Base-by-base conservation (phyloP, 306 rosid species). In the Arachis hypogaea region DNA sequence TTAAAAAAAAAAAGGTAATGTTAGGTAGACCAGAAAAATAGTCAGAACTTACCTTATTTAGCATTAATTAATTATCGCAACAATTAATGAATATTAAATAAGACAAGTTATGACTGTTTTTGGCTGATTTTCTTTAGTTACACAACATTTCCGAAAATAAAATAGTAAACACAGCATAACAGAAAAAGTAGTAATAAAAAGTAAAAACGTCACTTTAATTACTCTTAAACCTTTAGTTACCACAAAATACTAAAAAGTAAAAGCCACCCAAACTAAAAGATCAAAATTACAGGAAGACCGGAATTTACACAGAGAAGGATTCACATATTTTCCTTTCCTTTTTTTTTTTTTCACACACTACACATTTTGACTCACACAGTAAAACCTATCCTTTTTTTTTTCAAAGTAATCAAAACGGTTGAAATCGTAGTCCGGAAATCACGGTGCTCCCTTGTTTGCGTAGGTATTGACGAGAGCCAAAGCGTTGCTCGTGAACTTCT, bases 401-500 rank as follows among this genome's bases (percentile, higher is more conserved):
- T 0, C 11, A 68, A 73, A 70, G 70, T 30, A 8, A 54, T 66
- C 50, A 72, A 73, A 81, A 69, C 78, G 0, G 38, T 77, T 74
- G 70, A 12, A 58, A 45, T 22, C 10, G 4, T 29, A 8, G 68
- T 6, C 7, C 3, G 3, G 3, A n/a, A 9, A 4, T 72, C 11
- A 52, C 18, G 96, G 96, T 46, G 66, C 63, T 61, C 85, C 81
- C 4, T 83, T 83, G 55, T 76, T 80, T 6, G 89, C 99, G 44
- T 83, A 89, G 40, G 81, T 9, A 57, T 95, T 95, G 5, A 90
- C 98, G 38, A 95, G 80, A 0, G 99, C 99, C 30, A 95, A 87
- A 6, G 99, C 99, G 58, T 88, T 95, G 69, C 99, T 95, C 3
- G 98, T 95, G 69, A 90, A 83, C 74, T 89, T 82, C 92, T 87